Conservation (phyloP, 2,329 filamentous ascomycete species). For the Coniochaeta hoffmannii region DNA sequence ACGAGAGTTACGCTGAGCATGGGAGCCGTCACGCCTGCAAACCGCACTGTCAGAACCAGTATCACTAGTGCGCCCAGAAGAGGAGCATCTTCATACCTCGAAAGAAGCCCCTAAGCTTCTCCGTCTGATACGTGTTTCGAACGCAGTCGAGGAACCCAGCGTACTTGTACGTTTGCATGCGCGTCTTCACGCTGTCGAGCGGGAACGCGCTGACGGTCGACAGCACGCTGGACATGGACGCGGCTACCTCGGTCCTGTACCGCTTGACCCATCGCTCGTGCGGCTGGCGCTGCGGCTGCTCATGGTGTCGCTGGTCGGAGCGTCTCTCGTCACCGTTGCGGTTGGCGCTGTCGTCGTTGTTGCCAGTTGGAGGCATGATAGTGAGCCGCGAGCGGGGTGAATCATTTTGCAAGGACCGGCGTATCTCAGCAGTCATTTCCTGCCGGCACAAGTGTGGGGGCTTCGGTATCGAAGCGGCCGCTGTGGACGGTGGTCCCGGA, state of each 20-base stretch:
- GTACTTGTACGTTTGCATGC: constrained; percentile 82
- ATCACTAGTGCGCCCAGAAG: background rate
- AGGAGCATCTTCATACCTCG: constrained; percentile 47
- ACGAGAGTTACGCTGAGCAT: constrained; percentile 46
- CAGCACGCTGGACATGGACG: constrained; percentile 68
- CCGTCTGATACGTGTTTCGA: constrained; percentile 64
- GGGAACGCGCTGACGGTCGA: constrained; percentile 78
- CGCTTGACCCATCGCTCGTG: constrained; percentile 54
- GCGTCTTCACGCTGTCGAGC: constrained; percentile 82
- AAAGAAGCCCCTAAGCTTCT: constrained; percentile 72
- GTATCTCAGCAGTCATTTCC: constrained; percentile 30
- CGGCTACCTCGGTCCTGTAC: constrained; percentile 75
- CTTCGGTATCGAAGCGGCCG: constrained; percentile 22
- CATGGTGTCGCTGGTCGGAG: background rate
- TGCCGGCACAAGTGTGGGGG: background rate
- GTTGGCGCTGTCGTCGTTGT: constrained; percentile 12
- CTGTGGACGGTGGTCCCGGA: constrained; percentile 41
- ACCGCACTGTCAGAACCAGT: background rate
- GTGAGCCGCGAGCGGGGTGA: constrained; percentile 23
- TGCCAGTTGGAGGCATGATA: constrained; percentile 10
- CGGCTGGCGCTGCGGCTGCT: constrained; percentile 7
- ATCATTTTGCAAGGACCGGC: constrained; percentile 36
- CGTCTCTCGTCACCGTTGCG: constrained; percentile 6
- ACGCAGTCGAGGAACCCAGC: constrained; percentile 68
- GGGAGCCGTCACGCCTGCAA: constrained; percentile 66